Base-by-base conservation (phyloP, 1,284 basidiomycete species). In the Entoloma clypeatum region DNA sequence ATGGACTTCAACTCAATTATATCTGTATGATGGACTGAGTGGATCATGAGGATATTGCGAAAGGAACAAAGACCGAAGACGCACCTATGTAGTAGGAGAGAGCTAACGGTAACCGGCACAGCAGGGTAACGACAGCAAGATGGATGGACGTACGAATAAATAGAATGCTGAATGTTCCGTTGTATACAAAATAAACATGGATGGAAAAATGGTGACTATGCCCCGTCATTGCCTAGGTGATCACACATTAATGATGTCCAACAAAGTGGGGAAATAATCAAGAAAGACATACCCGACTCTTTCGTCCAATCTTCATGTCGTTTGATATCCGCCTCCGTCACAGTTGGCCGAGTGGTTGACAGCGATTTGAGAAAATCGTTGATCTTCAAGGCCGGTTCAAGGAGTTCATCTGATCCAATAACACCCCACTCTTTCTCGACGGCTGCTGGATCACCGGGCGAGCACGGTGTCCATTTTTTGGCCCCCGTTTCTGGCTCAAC, bases 401-500 rank as follows among this genome's bases (percentile, higher is more conserved):
- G 70, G 24, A 99, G 70, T 58, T 97, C 89, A 41, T 94, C 85
- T n/a, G 86, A 86, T 42, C 86, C 85, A 33, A 99, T 76, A 47
- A 92, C 89, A n/a, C 85, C 80, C 95, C 96, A 99, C 3, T 82
- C 72, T 72, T 89, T 93, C 68, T 99, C 95, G 27, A 81, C 71
- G 0, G 91, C 94, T 0, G 80, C 80, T 0, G 81, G 72, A 52
- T 95, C 92, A 8, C 95, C 94, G 1, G 95, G 94, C 5, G 93
- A 97, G 62, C 95, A 99, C 5, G 95, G 95, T 17, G 92, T 97
- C 81, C 73, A 85, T 69, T 77, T 81, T 47, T 59, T 48, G n/a
- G 26, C 46, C 2, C 62, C 57, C 5, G 44, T 41, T 3, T 56
- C 53, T 5, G 65, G 58, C 11, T 69, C 63, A 2, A 56, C 49